These are phyloP conservation scores for Xylaria cubensis DNA, from an alignment of 495 filamentous ascomycete species.

Conservation along the genomic window DNA sequence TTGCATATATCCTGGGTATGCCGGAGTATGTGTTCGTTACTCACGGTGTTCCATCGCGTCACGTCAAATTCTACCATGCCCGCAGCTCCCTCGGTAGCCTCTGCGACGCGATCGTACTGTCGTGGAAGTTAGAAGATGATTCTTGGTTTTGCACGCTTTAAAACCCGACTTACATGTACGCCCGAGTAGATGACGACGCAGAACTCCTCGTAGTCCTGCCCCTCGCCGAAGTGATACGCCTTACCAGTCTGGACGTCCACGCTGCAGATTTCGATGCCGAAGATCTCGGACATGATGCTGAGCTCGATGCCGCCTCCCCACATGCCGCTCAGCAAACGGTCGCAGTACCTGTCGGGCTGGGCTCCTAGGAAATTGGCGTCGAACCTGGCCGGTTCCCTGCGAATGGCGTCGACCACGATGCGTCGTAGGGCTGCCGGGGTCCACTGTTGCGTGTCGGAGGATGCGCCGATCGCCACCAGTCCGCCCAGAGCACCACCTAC, in stretches of 20 bases:
- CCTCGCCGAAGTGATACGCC: slow-evolving; percentile 82
- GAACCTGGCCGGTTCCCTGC: slow-evolving; percentile 72
- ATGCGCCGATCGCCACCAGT: slow-evolving; percentile 13
- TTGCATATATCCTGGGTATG: slow-evolving; percentile 73
- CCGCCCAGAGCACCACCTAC: slow-evolving; percentile 74
- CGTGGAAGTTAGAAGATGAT: background rate
- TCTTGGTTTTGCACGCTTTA: background rate
- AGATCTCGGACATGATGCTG: slow-evolving; percentile 81
- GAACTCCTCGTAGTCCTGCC: slow-evolving; percentile 58
- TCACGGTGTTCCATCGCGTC: slow-evolving; percentile 72
- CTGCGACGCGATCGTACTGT: slow-evolving; percentile 83
- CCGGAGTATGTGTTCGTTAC: slow-evolving; percentile 70
- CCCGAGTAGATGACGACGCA: slow-evolving; percentile 91
- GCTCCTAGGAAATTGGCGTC: slow-evolving; percentile 77
- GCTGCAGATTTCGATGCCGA: slow-evolving; percentile 84
- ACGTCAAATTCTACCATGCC: slow-evolving; percentile 67
- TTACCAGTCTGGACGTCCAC: slow-evolving; percentile 68
- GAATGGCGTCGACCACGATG: slow-evolving; percentile 82
- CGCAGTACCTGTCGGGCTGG: slow-evolving; percentile 76
- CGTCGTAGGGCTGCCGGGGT: slow-evolving; percentile 72
- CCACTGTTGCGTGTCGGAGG: slow-evolving; percentile 51
- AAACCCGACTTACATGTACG: slow-evolving; percentile 62
- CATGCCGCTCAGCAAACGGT: slow-evolving; percentile 80
- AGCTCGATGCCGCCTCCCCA: slow-evolving; percentile 97
- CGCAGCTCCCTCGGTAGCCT: slow-evolving; percentile 65